These are phyloP conservation scores for Candida tetrigidarum DNA, from an alignment of 1,139 yeast species.

Conservation along the genomic window DNA sequence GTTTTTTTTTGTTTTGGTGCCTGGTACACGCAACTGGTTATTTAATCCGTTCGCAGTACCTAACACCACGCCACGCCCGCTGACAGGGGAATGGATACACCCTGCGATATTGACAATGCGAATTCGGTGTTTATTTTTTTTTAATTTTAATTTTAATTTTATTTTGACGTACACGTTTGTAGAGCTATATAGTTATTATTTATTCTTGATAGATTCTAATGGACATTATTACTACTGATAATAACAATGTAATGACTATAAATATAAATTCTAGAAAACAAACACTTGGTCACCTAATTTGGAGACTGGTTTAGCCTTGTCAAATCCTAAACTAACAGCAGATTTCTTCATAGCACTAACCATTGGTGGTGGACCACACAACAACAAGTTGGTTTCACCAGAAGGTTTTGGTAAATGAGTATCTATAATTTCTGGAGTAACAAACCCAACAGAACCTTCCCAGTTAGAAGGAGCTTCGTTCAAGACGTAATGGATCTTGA, in stretches of 20 bases:
- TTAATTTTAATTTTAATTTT: too few relatives aligned
- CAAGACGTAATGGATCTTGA: slow-evolving; percentile 77
- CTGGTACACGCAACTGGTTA: not conserved
- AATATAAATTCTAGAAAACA: slow-evolving; percentile 73
- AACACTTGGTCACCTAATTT: slow-evolving; percentile 94
- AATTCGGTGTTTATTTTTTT: too few relatives aligned
- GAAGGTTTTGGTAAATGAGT: slow-evolving; percentile 62
- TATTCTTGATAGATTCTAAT: too few relatives aligned
- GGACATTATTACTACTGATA: too few relatives aligned
- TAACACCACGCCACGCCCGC: too few relatives aligned
- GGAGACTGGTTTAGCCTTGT: slow-evolving; percentile 88
- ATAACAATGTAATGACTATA: too few relatives aligned
- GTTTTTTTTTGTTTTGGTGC: not conserved
- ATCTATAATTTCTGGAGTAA: slow-evolving; percentile 68
- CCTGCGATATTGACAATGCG: too few relatives aligned
- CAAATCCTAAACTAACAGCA: slow-evolving; percentile 76
- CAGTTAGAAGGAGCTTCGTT: slow-evolving; percentile 62
- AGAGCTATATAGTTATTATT: too few relatives aligned
- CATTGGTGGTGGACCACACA: slow-evolving; percentile 93
- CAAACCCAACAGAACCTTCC: slow-evolving; percentile 63
- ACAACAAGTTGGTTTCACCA: slow-evolving; percentile 70
- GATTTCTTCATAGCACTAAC: slow-evolving; percentile 86
- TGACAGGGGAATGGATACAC: too few relatives aligned
- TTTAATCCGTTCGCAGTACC: not conserved
- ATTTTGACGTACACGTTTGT: too few relatives aligned